phyloP scores from a whole-genome alignment of 2,329 filamentous ascomycete genomes.

The Aureobasidium musti region DNA sequence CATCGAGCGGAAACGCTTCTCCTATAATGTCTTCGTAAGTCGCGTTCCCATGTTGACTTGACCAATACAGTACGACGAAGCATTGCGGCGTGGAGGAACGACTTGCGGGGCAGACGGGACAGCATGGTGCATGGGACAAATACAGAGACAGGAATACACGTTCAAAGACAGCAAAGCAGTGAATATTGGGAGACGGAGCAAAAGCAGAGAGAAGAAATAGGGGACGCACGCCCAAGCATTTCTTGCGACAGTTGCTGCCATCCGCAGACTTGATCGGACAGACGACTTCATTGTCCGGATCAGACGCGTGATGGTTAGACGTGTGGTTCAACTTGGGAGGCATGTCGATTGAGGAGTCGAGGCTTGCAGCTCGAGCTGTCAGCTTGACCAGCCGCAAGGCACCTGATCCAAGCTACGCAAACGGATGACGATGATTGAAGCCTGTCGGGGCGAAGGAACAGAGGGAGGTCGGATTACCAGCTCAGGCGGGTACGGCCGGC shows the following conservation, averaged over 20 bases:
- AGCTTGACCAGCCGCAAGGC: conserved; percentile 26
- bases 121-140: conserved; percentile 21
- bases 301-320: conserved; percentile 65
- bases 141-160: conserved; percentile 13
- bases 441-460: conserved; percentile 25
- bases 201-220: conserved; percentile 30
- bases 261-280: conserved; percentile 96
- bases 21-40: conserved; percentile 54
- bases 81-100: conserved; percentile 18
- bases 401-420: conserved; percentile 26
- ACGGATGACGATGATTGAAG: conserved; percentile 25
- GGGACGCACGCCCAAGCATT: conserved; percentile 92
- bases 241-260: conserved; percentile 93
- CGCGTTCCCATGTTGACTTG: neutral
- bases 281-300: conserved; percentile 93
- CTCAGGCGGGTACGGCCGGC: conserved; percentile 7
- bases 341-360: conserved; percentile 58
- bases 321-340: conserved; percentile 84
- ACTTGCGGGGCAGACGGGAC: conserved; percentile 21
- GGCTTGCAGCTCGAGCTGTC: conserved; percentile 20
- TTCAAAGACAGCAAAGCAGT: conserved; percentile 14
- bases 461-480: conserved; percentile 15
- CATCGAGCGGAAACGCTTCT: conserved; percentile 97
- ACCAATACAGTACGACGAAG: conserved; percentile 5
- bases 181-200: conserved; percentile 18